Evolutionary conservation across 495 filamentous ascomycete genomes (phyloP), one percentile per base, ranked within the genome.

Genomic region (Neurospora hispaniola): DNA sequence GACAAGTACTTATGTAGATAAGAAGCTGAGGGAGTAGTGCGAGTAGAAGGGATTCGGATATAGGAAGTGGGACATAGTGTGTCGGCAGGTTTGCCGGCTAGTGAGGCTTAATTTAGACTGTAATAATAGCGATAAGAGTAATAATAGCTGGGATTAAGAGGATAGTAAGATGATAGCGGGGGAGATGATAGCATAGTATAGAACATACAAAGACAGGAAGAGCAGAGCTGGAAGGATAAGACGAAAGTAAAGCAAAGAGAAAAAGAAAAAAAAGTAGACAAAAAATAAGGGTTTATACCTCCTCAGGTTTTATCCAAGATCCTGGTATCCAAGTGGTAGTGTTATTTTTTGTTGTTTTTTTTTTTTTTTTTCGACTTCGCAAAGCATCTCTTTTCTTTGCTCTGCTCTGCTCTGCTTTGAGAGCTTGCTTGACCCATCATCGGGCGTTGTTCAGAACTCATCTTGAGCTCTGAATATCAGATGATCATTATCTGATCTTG

Each of bases 61-160:
- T 2, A 31, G 27, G 27, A 31, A 31, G 27, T 31, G 2, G 27
- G 27, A 31, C 2, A 31, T 31, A 31, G 35, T 38, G 83, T 83
- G 40, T 81, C 81, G 42, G 69, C 77, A 4, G 82, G 82, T 59
- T 69, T 81, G 73, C 80, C 80, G 18, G 81, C 81, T 44, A 80
- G 79, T 27, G 79, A 83, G 72, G 69, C 69, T 44, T 82, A 81
- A 78, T 82, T 84, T 69, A 82, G 80, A 23, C 43, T 83, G 70
- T 81, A 48, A 74, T 54, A 11, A 20, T 46, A n/a, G 44, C 9
- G 4, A 38, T 38, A 7, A 44, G n/a, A 16, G 42, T 18, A 18
- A 31, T 31, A 2, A 31, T 0, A 31, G 2, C 2, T 31, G 27
- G 27, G 27, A 31, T 31, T 31, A 31, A 31, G 27, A 31, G 27